Conservation (phyloP, 208 protist genomes). For the Crithidia fasciculata region DNA sequence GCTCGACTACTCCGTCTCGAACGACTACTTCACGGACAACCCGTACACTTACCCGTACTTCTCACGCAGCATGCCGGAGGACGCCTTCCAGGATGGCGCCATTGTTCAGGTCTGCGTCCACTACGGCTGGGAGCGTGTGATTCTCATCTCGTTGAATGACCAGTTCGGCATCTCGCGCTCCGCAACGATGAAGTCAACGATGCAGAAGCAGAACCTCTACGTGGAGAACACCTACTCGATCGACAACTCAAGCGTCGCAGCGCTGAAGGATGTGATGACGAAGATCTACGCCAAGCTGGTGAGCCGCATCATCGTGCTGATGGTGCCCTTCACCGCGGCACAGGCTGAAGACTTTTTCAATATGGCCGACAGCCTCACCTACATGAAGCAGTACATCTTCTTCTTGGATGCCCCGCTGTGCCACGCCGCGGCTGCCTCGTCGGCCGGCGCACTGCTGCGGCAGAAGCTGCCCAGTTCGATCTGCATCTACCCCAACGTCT, state of each 20-base stretch:
- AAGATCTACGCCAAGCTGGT: conserved; percentile 74
- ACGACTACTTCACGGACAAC: conserved; percentile 61
- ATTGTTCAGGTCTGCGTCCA: conserved; percentile 68
- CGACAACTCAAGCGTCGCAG: conserved; percentile 26
- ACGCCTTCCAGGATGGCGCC: conserved; percentile 58
- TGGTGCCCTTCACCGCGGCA: conserved; percentile 47
- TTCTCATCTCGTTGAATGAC: conserved; percentile 68
- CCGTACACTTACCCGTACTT: conserved; percentile 77
- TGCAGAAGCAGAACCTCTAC: conserved; percentile 70
- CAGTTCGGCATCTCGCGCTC: conserved; percentile 59
- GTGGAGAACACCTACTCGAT: conserved; percentile 73
- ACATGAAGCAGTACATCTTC: conserved; percentile 84
- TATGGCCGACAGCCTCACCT: conserved; percentile 50
- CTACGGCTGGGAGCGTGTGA: conserved; percentile 87
- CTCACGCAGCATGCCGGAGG: conserved; percentile 64
- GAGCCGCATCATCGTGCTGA: conserved; percentile 67
- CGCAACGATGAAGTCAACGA: conserved; percentile 47
- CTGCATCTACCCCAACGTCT: conserved; percentile 71
- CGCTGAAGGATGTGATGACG: conserved; percentile 49
- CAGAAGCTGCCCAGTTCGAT: conserved; percentile 79
- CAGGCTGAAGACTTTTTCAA: conserved; percentile 74
- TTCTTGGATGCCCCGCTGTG: conserved; percentile 75
- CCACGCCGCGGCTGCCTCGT: conserved; percentile 45
- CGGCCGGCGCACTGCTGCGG: conserved; percentile 28
- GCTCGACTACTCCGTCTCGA: conserved; percentile 78